Evolutionary conservation across 768 basidiomycete genomes (phyloP), one percentile per base, ranked within the genome.

Genomic region (Mycena metata): DNA sequence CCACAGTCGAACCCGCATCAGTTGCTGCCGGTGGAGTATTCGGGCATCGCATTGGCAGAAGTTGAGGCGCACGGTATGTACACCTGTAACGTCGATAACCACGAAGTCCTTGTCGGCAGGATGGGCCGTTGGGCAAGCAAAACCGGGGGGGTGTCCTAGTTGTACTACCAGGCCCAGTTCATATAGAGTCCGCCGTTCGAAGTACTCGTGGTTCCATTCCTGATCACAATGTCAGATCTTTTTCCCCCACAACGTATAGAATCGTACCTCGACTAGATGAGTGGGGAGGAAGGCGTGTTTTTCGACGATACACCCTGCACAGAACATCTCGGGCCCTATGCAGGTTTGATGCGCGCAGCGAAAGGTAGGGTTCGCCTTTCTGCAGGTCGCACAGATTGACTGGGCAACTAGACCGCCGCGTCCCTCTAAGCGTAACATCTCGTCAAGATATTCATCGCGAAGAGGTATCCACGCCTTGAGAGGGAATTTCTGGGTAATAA

Each of bases 1-100:
- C 39, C 42, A 72, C 67, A 58, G 72, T 3, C 47, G 3, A 0
- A 46, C 54, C 4, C 68, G 49, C 51, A 73, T 43, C 0, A 73
- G 67, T 45, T 73, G 71, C n/a, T 60, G 46, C 6, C 57, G 58
- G 1, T 41, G 19, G 26, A 21, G 16, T 1, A 54, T 43, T 19
- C 10, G 11, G 2, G 36, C 4, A 24, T 64, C 52, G 19, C 67
- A 64, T 2, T 33, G 8, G 43, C 66, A 67, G 59, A 60, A 67
- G 23, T 46, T 41, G 26, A 64, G 30, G 2, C 7, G 17, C 10
- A 64, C 39, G 1, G 36, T 21, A 24, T 64, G 63, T 23, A 64
- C n/a, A 3, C 63, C 63, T 8, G 42, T 54, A 3, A 24, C 23
- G 23, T 61, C 49, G 16, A 61, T 61, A 17, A 61, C n/a, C 15